Evolutionary conservation across 2,329 filamentous ascomycete species (phyloP).

Genomic region (Beauveria scarabaeidicola): DNA sequence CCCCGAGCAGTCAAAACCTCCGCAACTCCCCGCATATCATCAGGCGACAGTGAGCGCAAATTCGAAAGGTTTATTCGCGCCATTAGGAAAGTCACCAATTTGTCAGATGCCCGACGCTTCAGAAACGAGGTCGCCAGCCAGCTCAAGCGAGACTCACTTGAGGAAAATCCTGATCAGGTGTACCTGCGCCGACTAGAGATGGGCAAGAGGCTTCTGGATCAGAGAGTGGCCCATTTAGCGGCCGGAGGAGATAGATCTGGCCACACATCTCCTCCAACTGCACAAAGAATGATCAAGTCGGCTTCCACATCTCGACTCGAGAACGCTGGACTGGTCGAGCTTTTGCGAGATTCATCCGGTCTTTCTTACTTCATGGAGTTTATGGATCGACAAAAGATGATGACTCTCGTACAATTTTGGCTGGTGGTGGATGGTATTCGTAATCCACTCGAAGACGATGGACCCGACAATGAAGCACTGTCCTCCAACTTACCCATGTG

Average conservation of each 20-base stretch:
- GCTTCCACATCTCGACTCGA: constrained; percentile 55
- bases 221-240: constrained; percentile 75
- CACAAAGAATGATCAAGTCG: constrained; percentile 19
- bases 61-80: constrained; percentile 92
- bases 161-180: constrained; percentile 72
- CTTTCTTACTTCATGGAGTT: constrained; percentile 99
- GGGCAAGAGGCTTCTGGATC: constrained; percentile 81
- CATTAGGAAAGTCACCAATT: constrained; percentile 78
- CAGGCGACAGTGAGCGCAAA: constrained; percentile 78
- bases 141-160: constrained; percentile 71
- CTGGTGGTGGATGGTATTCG: constrained; percentile 94
- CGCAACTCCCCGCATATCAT: constrained; percentile 68
- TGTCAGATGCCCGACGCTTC: constrained; percentile 88
- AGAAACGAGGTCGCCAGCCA: constrained; percentile 89
- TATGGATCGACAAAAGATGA: constrained; percentile 84
- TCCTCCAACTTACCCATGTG: constrained; percentile 58
- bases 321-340: constrained; percentile 68
- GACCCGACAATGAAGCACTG: constrained; percentile 54
- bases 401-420: constrained; percentile 95
- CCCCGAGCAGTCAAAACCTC: constrained; percentile 56
- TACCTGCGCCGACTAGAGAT: constrained; percentile 88
- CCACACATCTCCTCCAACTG: constrained; percentile 19
- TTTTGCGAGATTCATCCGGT: constrained; percentile 83
- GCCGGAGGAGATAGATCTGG: constrained; percentile 49
- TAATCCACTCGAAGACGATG: constrained; percentile 80